Conservation (phyloP, 441 rosid genomes). For the Breynia disticha region DNA sequence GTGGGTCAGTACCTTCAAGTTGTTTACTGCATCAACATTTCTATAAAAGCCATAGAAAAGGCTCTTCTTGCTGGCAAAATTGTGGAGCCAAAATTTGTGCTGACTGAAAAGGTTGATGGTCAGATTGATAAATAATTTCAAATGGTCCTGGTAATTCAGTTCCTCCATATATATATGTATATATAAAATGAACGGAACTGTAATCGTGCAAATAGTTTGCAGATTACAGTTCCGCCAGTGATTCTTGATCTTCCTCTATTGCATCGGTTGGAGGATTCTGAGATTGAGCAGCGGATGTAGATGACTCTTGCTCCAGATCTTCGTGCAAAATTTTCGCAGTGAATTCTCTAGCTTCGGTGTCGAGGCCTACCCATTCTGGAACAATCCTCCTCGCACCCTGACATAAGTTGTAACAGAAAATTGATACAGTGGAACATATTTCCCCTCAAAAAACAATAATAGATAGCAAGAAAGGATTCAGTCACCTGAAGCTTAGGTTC, state of each 20-base stretch:
- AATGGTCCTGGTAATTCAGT: neutral
- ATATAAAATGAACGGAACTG: neutral
- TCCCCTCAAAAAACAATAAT: no score
- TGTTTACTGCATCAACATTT: no score
- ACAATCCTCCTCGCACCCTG: slow-evolving; percentile 96
- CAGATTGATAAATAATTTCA: no score
- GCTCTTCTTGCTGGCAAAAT: no score
- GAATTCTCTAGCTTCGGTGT: slow-evolving; percentile 64
- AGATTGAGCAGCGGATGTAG: slow-evolving; percentile 18
- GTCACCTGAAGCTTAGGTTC: slow-evolving; percentile 95
- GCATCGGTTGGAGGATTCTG: slow-evolving; percentile 16
- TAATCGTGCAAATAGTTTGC: neutral
- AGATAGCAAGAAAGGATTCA: neutral
- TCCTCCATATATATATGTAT: neutral
- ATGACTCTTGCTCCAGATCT: slow-evolving; percentile 42
- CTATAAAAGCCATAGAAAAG: no score
- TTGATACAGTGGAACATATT: no score
- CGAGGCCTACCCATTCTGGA: slow-evolving; percentile 76
- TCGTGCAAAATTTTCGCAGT: slow-evolving; percentile 74
- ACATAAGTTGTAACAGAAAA: neutral
- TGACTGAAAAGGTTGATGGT: no score
- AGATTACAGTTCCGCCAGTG: slow-evolving; percentile 59
- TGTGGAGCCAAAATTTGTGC: no score
- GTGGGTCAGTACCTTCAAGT: no score
- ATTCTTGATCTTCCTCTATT: slow-evolving; percentile 45